A percentile compares a stretch with the other conserved stretches of the same genome.
Evolutionary conservation across 495 filamentous ascomycete genomes (phyloP).

Genomic region (Bryoglossum gracile): DNA sequence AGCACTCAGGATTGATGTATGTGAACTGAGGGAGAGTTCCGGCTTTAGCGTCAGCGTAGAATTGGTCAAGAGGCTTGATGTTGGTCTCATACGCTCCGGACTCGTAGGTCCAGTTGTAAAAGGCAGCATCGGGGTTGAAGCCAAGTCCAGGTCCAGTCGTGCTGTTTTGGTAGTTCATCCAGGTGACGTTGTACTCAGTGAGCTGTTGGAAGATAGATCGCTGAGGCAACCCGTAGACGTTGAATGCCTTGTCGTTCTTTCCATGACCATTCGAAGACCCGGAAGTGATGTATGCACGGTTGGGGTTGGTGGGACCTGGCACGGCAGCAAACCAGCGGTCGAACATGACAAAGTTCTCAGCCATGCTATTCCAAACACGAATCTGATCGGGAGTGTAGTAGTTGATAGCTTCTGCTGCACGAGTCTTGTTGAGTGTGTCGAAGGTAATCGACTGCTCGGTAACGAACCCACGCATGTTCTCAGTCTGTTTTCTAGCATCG

Average conservation of each 20-base stretch:
- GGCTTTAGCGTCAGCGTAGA: conserved; percentile 38
- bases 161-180: conserved; percentile 44
- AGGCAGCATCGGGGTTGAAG: conserved; percentile 26
- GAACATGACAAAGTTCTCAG: conserved; percentile 45
- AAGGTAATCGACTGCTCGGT: conserved; percentile 39
- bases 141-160: conserved; percentile 15
- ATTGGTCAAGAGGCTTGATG: conserved; percentile 33
- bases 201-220: conserved; percentile 42
- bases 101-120: conserved; percentile 34
- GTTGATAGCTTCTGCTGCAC: conserved; percentile 40
- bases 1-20: conserved; percentile 48
- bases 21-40: conserved; percentile 40
- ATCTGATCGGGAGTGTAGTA: conserved; percentile 45
- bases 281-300: conserved; percentile 39
- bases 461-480: conserved; percentile 40
- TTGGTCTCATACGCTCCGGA: conserved; percentile 19
- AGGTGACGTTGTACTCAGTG: conserved; percentile 35
- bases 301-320: conserved; percentile 37
- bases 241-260: conserved; percentile 37
- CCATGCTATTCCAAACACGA: conserved; percentile 38
- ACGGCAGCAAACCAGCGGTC: conserved; percentile 45
- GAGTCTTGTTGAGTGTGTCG: conserved; percentile 31
- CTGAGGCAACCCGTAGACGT: conserved; percentile 33
- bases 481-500: conserved; percentile 21
- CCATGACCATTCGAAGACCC: conserved; percentile 43